phyloP scores from a whole-genome alignment of 2,329 filamentous ascomycete genomes.

The Aspergillus melleus region DNA sequence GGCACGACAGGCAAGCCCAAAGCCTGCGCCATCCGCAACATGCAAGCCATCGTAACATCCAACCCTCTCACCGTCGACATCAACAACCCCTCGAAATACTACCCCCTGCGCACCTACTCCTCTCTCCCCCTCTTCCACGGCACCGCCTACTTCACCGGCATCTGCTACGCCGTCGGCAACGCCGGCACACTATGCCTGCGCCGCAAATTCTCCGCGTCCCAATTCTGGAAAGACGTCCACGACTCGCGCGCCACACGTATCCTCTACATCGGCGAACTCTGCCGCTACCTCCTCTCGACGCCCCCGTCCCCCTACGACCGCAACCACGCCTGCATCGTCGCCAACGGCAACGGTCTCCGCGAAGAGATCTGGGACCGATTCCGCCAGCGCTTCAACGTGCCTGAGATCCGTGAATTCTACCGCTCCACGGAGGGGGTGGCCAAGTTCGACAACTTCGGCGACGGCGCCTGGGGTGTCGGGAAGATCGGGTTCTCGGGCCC shows the following conservation, averaged over 20 bases:
- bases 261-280: conserved; percentile 52
- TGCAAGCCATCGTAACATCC: conserved; percentile 38
- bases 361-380: conserved; percentile 52
- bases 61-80: conserved; percentile 38
- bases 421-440: conserved; percentile 49
- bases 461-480: conserved; percentile 43
- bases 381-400: conserved; percentile 43
- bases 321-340: conserved; percentile 46
- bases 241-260: conserved; percentile 46
- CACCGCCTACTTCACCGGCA: conserved; percentile 48
- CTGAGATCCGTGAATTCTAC: conserved; percentile 52
- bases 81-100: conserved; percentile 43
- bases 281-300: conserved; percentile 49
- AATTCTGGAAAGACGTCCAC: conserved; percentile 49
- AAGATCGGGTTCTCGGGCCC: conserved; percentile 47
- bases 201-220: conserved; percentile 48
- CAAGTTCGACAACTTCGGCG: conserved; percentile 47
- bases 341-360: conserved; percentile 50
- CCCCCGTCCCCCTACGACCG: conserved; percentile 48
- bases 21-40: conserved; percentile 45
- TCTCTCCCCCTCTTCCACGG: conserved; percentile 52
- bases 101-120: conserved; percentile 48
- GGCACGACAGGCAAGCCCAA: conserved; percentile 52
- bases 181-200: conserved; percentile 45
- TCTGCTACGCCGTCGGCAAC: conserved; percentile 44